phyloP scores from a whole-genome alignment of 1,284 basidiomycete genomes.

The Trichosporon sp. region DNA sequence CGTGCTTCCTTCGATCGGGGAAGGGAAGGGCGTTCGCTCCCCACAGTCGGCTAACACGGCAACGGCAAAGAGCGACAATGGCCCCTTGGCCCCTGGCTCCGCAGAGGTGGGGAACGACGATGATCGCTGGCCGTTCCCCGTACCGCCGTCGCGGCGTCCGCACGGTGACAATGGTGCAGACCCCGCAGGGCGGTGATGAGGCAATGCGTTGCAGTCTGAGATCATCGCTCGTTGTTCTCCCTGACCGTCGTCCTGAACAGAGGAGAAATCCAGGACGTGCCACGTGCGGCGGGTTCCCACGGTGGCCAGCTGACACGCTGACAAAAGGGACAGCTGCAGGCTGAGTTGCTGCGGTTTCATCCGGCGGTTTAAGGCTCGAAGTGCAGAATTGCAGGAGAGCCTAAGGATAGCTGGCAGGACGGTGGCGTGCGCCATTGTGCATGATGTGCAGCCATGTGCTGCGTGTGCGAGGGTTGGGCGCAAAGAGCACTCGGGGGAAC shows the following conservation, averaged over 20 bases:
- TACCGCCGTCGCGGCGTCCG: background rate
- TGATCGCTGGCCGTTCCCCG: background rate
- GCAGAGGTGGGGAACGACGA: background rate
- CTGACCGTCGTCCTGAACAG: background rate
- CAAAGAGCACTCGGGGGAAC: no score
- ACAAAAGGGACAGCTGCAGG: background rate
- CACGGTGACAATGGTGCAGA: no score
- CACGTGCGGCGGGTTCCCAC: background rate
- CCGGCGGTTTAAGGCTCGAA: background rate
- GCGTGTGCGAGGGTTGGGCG: background rate
- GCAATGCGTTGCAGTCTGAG: background rate
- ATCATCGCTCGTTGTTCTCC: background rate
- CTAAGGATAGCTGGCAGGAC: background rate
- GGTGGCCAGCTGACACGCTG: background rate
- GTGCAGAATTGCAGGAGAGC: background rate
- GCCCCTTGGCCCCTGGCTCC: no score
- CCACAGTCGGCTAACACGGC: background rate
- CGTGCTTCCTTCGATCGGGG: background rate
- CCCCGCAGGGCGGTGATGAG: background rate
- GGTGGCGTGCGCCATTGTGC: background rate
- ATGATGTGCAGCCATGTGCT: background rate
- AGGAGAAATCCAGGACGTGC: background rate
- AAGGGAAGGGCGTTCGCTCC: background rate
- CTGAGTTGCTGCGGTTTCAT: background rate
- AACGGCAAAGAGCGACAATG: background rate